Evolutionary conservation across 2,329 filamentous ascomycete species (phyloP).

Genomic region (Alternaria sp.): DNA sequence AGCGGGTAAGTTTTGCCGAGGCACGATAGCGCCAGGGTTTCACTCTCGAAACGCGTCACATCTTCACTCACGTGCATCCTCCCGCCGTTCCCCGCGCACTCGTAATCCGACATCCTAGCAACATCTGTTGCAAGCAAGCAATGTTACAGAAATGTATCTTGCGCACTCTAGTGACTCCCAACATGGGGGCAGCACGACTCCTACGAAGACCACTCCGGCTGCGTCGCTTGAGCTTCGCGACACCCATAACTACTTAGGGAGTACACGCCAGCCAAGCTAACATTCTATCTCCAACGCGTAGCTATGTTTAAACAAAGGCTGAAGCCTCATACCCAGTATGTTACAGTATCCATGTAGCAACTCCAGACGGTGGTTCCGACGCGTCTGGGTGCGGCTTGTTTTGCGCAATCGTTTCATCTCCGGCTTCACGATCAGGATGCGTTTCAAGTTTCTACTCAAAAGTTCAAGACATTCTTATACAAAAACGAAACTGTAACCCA

Average conservation of each 20-base stretch:
- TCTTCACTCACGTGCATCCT: not conserved
- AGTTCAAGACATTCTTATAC: not conserved
- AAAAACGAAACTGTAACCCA: not conserved
- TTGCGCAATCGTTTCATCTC: conserved; percentile 28
- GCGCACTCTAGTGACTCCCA: not conserved
- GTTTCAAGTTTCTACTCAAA: conserved; percentile 26
- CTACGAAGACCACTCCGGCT: not conserved
- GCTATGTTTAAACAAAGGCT: not conserved
- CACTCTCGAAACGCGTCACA: not conserved
- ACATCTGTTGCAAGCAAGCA: not conserved
- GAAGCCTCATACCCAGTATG: not conserved
- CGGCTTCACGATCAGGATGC: conserved; percentile 20
- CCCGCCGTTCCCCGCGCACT: not conserved
- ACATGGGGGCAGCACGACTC: too few species aligned
- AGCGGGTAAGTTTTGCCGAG: not conserved
- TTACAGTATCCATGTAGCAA: not conserved
- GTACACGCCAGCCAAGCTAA: not conserved
- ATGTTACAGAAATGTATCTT: not conserved
- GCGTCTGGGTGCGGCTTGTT: not conserved
- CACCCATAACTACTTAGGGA: not conserved
- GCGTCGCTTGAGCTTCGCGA: not conserved
- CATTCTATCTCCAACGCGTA: not conserved
- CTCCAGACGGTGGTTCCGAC: not conserved
- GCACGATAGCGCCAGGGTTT: not conserved
- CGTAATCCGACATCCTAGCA: not conserved